Evolutionary conservation across 2,329 filamentous ascomycete species (phyloP).

Genomic region (Neurospora crassa): DNA sequence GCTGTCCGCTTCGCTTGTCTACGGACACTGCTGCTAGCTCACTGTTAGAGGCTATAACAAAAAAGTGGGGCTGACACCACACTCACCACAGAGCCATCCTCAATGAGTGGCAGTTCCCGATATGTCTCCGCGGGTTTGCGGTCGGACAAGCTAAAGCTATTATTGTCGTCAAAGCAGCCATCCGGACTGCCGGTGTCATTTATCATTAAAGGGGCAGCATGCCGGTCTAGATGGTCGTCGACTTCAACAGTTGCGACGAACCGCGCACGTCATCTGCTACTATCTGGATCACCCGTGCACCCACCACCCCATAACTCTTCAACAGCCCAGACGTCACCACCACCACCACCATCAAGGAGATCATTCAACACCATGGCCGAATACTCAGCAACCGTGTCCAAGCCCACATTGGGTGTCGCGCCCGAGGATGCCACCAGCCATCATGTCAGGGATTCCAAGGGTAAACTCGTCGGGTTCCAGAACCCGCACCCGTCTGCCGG

Average conservation of each 20-base stretch:
- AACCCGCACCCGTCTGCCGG: slow-evolving; percentile 41
- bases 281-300: background rate
- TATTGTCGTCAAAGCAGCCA: background rate
- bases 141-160: background rate
- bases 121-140: background rate
- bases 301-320: background rate
- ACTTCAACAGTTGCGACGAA: background rate
- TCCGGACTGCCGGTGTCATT: background rate
- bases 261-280: background rate
- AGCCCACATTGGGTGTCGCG: slow-evolving; percentile 23
- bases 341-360: background rate
- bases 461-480: slow-evolving; percentile 33
- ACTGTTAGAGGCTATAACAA: background rate
- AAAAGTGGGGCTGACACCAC: background rate
- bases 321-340: background rate
- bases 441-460: slow-evolving; percentile 33
- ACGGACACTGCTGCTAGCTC: background rate
- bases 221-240: background rate
- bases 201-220: background rate
- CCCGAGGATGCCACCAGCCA: slow-evolving; percentile 39
- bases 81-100: background rate
- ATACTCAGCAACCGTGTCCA: slow-evolving; percentile 24
- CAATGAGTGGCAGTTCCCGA: background rate
- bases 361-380: slow-evolving; percentile 5
- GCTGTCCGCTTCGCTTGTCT: background rate